Conservation (phyloP, 257 asterid species). For the Jaltomata sinuosa region DNA sequence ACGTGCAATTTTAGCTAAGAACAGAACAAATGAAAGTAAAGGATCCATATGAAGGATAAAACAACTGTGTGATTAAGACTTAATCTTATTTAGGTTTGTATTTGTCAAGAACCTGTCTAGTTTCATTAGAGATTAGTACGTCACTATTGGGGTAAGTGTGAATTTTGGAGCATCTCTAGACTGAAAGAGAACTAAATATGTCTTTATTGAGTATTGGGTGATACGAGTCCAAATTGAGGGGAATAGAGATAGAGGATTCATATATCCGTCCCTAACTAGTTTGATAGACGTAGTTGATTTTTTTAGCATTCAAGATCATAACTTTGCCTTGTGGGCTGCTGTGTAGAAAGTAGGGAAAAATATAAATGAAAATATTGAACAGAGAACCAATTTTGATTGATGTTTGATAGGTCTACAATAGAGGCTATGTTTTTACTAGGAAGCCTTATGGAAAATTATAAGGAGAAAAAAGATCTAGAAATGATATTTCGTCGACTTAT, state of each 20-base stretch:
- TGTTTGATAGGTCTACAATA: neutral
- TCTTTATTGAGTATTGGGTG: neutral
- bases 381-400: neutral
- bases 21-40: neutral
- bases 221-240: neutral
- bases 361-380: neutral
- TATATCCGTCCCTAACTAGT: neutral
- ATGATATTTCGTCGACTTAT: neutral
- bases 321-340: neutral
- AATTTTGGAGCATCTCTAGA: neutral
- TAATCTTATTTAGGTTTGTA: neutral
- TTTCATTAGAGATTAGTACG: neutral
- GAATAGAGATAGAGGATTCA: neutral
- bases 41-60: neutral
- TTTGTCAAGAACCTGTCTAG: neutral
- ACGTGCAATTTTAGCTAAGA: neutral
- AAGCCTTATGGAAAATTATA: neutral
- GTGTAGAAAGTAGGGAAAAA: neutral
- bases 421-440: neutral
- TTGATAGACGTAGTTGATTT: neutral
- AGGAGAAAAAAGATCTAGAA: neutral
- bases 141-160: neutral
- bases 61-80: neutral
- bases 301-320: neutral
- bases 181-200: neutral